Evolutionary conservation across 164 flowering plant species (phyloP), one percentile per base, ranked within the genome.

Genomic region (Umbellularia californica): DNA sequence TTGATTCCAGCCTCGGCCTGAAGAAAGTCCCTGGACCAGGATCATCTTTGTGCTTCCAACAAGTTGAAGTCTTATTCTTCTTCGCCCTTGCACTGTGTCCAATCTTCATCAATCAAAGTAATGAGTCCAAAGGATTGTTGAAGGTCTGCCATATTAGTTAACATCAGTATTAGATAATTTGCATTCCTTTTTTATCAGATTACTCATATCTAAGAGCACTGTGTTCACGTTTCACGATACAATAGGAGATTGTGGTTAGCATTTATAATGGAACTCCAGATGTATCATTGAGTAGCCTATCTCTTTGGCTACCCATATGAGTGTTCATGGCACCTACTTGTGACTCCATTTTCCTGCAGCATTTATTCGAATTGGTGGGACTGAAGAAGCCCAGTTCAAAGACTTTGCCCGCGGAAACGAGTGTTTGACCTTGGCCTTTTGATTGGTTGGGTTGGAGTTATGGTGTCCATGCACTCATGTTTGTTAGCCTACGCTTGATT

Each of bases 351-450:
- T 71, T 6, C 73, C 73, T 12, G 30, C 25, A 71, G 65, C 65
- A 64, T 13, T 71, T 71, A 2, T 3, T 52, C 33, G 73, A 70
- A 14, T 52, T 55, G 27, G 6, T 30, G 5, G 73, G 73, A 28
- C 73, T 71, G 73, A 71, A 71, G 65, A 71, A 71, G 47, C 73
- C 73, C 10, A 71, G 27, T 35, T 55, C 73, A 3, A 25, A 71
- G 65, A 25, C 24, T 22, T 71, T 3, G 19, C 47, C 50, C 5
- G 23, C 63, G 28, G 73, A 70, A 58, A 55, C 20, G 9, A 70
- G 62, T 12, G n/a, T 28, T 15, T 66, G 69, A 35, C 50, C 69
- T 30, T 30, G 35, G 7, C 30, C 69, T 67, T 17, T 67, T 5
- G 47, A 67, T 67, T 33, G 69, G 13, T 67, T 33, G 69, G 69